Conservation (phyloP, 2,329 filamentous ascomycete genomes). For the Hymenoscyphus fraxineus region DNA sequence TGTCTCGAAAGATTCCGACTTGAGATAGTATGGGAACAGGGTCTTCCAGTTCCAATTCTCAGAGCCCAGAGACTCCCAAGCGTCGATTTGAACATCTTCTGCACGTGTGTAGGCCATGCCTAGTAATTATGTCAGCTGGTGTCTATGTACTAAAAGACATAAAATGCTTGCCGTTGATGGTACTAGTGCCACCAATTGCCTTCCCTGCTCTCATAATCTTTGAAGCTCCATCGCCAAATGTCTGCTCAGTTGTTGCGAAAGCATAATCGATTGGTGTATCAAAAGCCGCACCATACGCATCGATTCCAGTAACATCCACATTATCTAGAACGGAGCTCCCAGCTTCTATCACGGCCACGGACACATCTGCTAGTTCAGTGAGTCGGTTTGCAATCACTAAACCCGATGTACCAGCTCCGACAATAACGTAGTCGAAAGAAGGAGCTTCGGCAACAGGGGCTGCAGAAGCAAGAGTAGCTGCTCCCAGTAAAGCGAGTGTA, state of each 20-base stretch:
- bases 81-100: slow-evolving; percentile 36
- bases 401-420: slow-evolving; percentile 58
- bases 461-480: not conserved
- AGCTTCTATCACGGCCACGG: slow-evolving; percentile 40
- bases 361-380: slow-evolving; percentile 42
- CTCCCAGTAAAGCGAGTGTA: not conserved
- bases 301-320: slow-evolving; percentile 23
- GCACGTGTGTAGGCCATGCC: slow-evolving; percentile 39
- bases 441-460: not conserved
- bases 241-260: slow-evolving; percentile 39
- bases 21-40: slow-evolving; percentile 31
- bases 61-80: slow-evolving; percentile 38
- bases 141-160: not conserved
- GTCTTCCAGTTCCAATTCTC: slow-evolving; percentile 36
- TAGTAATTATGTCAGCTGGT: slow-evolving; percentile 15
- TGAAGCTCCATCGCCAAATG: slow-evolving; percentile 32
- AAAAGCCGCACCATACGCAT: slow-evolving; percentile 24
- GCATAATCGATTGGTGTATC: slow-evolving; percentile 40
- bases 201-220: slow-evolving; percentile 40
- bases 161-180: slow-evolving; percentile 36
- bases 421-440: slow-evolving; percentile 54
- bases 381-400: slow-evolving; percentile 49
- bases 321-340: slow-evolving; percentile 33
- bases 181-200: slow-evolving; percentile 41
- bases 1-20: slow-evolving; percentile 19